These are phyloP conservation scores for Teratosphaeria gauchensis DNA, from an alignment of 2,329 filamentous ascomycete species.

Conservation along the genomic window DNA sequence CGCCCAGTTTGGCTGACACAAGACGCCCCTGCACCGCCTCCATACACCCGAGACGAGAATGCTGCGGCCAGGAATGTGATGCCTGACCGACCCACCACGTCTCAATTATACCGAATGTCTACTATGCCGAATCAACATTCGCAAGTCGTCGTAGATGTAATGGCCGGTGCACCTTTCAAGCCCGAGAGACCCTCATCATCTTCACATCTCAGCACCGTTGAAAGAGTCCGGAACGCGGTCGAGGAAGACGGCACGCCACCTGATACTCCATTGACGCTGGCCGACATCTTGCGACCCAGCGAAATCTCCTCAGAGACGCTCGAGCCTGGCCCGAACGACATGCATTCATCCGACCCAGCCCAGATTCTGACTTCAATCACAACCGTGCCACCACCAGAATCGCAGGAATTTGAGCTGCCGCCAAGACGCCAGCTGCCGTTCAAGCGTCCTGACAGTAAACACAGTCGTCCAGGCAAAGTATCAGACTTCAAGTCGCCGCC, in stretches of 20 bases:
- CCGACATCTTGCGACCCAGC: neutral
- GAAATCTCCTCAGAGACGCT: slow-evolving; percentile 2
- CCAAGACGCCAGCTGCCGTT: slow-evolving; percentile 31
- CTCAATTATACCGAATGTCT: slow-evolving; percentile 3
- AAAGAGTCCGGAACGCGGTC: slow-evolving; percentile 4
- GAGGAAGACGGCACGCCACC: slow-evolving; percentile 3
- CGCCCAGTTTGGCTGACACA: neutral
- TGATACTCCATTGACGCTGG: neutral
- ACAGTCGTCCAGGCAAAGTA: slow-evolving; percentile 4
- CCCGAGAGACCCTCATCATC: slow-evolving; percentile 5
- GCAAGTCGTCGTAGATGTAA: slow-evolving; percentile 4
- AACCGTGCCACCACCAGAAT: slow-evolving; percentile 6
- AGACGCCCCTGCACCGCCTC: neutral
- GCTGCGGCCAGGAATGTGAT: slow-evolving; percentile 1
- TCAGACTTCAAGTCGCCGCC: slow-evolving; percentile 20
- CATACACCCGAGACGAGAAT: slow-evolving; percentile 1
- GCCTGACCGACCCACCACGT: slow-evolving; percentile 2
- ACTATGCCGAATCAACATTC: slow-evolving; percentile 9
- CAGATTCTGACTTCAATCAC: slow-evolving; percentile 4
- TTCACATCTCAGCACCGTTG: slow-evolving; percentile 5
- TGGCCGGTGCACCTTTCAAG: slow-evolving; percentile 1
- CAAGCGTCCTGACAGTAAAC: slow-evolving; percentile 23
- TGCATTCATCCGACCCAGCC: slow-evolving; percentile 1
- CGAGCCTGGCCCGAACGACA: neutral
- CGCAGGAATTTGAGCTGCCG: slow-evolving; percentile 11